A percentile compares a stretch with the other conserved stretches of the same genome.
Evolutionary conservation across 305 asterid genomes (phyloP).

Genomic region (Solanum hybrid): DNA sequence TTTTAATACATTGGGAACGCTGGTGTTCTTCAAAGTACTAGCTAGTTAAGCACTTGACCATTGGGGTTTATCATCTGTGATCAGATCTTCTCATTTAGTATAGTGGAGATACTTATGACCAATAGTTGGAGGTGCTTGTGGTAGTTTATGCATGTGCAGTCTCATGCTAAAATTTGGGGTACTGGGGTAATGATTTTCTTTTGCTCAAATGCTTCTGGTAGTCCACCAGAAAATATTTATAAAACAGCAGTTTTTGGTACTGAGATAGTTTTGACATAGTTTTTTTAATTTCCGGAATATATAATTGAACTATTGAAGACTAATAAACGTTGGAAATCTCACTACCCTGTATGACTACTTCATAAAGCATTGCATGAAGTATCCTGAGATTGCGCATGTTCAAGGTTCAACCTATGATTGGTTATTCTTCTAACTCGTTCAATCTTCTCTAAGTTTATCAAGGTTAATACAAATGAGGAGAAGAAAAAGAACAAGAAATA

Average conservation of each 20-base stretch:
- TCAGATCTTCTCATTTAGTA: not conserved
- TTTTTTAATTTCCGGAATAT: not conserved
- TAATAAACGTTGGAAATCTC: not conserved
- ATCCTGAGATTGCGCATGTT: not conserved
- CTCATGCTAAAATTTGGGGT: not conserved
- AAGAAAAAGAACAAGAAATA: not conserved
- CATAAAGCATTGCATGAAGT: not conserved
- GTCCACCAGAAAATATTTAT: not conserved
- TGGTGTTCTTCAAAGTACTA: not conserved
- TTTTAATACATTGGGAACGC: not conserved
- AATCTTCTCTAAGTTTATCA: not conserved
- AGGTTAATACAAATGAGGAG: not conserved
- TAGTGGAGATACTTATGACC: not conserved
- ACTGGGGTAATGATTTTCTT: not conserved
- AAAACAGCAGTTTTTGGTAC: not conserved
- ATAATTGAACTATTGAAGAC: not conserved
- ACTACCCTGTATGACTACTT: not conserved
- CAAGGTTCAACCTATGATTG: not conserved
- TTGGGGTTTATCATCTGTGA: not conserved
- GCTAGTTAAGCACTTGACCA: not conserved
- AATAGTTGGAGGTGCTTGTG: not conserved
- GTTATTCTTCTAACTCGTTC: not conserved
- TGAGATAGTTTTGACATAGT: not conserved
- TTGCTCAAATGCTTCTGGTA: not conserved
- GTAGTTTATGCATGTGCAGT: not conserved